Evolutionary conservation across 768 basidiomycete genomes (phyloP), one percentile per base, ranked within the genome.

Genomic region (Tremella fuciformis): DNA sequence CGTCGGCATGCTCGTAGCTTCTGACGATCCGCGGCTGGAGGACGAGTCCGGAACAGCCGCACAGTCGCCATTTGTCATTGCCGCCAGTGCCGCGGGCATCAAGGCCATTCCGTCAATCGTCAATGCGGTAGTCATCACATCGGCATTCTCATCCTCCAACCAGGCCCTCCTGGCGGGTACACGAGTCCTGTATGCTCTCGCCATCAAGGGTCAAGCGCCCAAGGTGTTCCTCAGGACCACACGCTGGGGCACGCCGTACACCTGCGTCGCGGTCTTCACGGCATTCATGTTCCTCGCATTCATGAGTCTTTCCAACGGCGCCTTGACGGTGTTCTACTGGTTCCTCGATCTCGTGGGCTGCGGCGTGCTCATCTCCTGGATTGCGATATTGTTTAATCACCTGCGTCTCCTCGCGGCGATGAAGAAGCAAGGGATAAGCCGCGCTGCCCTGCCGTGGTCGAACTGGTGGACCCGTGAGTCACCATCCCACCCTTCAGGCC

Each of bases 111-210:
- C 93, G 16, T 87, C 85, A 42, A 87, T 91, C 70, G 76, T 84
- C 69, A 72, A 68, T 65, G 50, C 70, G 84, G 72, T 74, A 73
- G 81, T 94, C 13, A 78, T 98, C 63, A 89, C 88, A 39, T 89
- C 91, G 2, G 91, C 92, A 4, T 92, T 89, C 87, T 94, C 91
- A 22, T 91, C 92, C 34, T 89, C 88, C 4, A 86, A 86, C 21
- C 88, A 87, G 74, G 91, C 94, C 73, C 75, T 96, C 47, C 94
- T 91, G 79, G 92, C 90, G 2, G 86, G 87, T 47, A 91, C 91
- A 2, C 76, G 80, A 25, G 79, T 79, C 16, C 81, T 97, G 8
- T 93, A 93, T 76, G 91, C 89, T 53, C 82, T 97, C 57, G 87
- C 92, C 22, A 67, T 82, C 15, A 80, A 84, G 37, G 86, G 88